Evolutionary conservation across 805 yeast genomes (phyloP).

Genomic region (Hemisphaericaspora nanyangensis): DNA sequence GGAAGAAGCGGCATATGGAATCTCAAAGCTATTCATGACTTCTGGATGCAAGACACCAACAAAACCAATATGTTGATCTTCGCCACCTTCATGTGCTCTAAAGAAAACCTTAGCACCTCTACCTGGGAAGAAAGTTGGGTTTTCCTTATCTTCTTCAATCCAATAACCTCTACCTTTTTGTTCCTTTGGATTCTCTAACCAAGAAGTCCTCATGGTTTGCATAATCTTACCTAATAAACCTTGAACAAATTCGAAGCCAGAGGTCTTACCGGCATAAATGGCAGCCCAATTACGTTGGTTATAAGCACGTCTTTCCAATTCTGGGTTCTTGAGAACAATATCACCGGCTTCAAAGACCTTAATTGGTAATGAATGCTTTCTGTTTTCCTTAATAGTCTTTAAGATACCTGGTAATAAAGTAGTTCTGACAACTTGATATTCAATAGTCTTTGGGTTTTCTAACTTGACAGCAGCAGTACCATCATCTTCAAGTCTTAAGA

Average conservation of each 20-base stretch:
- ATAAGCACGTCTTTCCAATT: constrained; percentile 81
- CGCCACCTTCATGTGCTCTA: constrained; percentile 59
- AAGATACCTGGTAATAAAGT: constrained; percentile 89
- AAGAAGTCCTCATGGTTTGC: constrained; percentile 90
- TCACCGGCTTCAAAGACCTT: constrained; percentile 95
- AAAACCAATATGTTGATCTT: constrained; percentile 64
- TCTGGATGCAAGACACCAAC: constrained; percentile 96
- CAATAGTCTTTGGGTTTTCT: constrained; percentile 94
- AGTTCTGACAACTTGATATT: constrained; percentile 97
- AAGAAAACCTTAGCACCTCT: constrained; percentile 89
- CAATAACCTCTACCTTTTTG: constrained; percentile 72
- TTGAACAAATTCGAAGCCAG: constrained; percentile 92
- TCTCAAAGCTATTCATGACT: constrained; percentile 79
- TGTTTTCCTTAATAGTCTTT: constrained; percentile 93
- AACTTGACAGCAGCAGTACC: constrained; percentile 78
- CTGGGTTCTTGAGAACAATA: constrained; percentile 77
- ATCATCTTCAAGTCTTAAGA: constrained; percentile 71
- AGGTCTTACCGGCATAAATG: constrained; percentile 86
- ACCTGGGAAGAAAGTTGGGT: constrained; percentile 88
- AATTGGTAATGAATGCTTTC: constrained; percentile 92
- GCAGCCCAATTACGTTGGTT: constrained; percentile 97
- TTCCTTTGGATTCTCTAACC: constrained; percentile 59
- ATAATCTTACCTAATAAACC: constrained; percentile 92
- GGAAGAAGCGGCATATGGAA: constrained; percentile 88
- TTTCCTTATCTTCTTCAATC: constrained; percentile 67